Conservation (phyloP, 257 asterid species). For the Anisodus acutangulus region DNA sequence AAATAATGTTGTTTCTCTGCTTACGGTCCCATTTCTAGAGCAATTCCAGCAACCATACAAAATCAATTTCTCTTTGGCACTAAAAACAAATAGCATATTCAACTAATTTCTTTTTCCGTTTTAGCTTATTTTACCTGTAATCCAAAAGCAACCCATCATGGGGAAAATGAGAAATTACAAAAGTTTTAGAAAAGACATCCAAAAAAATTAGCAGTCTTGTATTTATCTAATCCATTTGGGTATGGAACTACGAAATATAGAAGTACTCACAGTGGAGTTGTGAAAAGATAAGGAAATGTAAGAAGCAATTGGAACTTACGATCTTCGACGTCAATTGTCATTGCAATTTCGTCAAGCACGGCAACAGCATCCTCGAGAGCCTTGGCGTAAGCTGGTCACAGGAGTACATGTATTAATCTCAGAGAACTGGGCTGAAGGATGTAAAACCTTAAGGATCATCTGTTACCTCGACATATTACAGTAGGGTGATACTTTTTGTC, state of each 20-base stretch:
- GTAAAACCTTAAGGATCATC: background rate
- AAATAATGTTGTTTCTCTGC: background rate
- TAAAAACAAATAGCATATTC: background rate
- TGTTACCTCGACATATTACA: constrained; percentile 88
- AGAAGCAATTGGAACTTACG: constrained; percentile 61
- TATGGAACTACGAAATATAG: background rate
- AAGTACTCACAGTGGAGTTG: background rate
- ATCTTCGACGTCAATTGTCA: constrained; percentile 79
- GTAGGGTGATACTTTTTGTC: constrained; percentile 91
- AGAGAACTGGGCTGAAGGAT: background rate
- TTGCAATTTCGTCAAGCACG: constrained; percentile 84
- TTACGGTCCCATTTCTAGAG: background rate
- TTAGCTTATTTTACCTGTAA: constrained; percentile 11
- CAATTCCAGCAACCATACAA: background rate
- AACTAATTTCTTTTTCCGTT: background rate
- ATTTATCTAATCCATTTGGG: background rate
- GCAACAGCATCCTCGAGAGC: constrained; percentile 94
- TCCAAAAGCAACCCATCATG: background rate
- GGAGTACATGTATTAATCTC: constrained; percentile 21
- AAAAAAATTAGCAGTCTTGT: no score
- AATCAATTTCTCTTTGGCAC: background rate
- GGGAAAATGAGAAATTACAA: background rate
- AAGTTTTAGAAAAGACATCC: background rate
- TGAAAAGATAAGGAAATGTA: constrained; percentile 1
- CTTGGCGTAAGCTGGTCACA: constrained; percentile 71